Evolutionary conservation across 2,329 filamentous ascomycete genomes (phyloP).

Genomic region (Hypoxylon sp.): DNA sequence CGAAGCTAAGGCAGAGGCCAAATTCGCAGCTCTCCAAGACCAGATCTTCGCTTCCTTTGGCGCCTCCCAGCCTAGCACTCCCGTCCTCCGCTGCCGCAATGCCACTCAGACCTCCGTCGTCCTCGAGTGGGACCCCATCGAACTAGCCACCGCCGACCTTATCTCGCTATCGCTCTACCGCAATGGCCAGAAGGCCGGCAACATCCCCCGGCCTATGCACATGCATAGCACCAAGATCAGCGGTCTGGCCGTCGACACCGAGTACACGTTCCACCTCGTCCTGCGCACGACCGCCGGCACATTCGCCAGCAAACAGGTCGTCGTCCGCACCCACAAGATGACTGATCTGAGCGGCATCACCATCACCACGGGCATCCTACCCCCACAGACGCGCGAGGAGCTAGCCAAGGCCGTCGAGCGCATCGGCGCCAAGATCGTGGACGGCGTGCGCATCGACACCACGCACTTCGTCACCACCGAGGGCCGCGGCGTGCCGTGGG

Average conservation of each 20-base stretch:
- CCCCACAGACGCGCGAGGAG: conserved; percentile 78
- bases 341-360: conserved; percentile 96
- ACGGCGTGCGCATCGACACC: conserved; percentile 93
- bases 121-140: conserved; percentile 96
- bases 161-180: conserved; percentile 92
- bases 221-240: conserved; percentile 98
- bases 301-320: conserved; percentile 84
- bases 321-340: conserved; percentile 97
- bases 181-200: conserved; percentile 96
- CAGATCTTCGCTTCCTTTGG: conserved; percentile 91
- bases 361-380: conserved; percentile 90
- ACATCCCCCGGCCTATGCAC: conserved; percentile 87
- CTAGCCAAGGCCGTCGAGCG: conserved; percentile 83
- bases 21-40: conserved; percentile 89
- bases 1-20: conserved; percentile 79
- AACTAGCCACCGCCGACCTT: conserved; percentile 91
- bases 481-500: conserved; percentile 89
- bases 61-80: conserved; percentile 79
- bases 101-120: conserved; percentile 98
- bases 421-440: conserved; percentile 93
- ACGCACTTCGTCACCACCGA: conserved; percentile 99
- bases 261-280: conserved; percentile 95
- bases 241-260: conserved; percentile 94
- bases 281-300: conserved; percentile 92
- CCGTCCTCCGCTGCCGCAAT: conserved; percentile 91